Evolutionary conservation across 257 asterid genomes (phyloP).

Genomic region (Sherardia arvensis): DNA sequence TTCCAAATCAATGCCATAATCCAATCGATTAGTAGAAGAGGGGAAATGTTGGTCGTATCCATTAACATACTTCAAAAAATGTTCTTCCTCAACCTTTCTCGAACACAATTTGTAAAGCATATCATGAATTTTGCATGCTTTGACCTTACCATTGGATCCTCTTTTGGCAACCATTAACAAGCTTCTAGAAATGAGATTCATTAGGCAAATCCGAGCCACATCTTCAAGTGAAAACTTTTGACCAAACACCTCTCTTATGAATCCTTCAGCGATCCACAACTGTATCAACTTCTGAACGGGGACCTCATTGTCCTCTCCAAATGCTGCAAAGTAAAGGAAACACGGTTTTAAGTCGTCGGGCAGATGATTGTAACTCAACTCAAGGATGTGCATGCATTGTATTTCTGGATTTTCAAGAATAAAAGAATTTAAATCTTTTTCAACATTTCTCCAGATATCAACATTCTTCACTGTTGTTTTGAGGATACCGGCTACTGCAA

Average conservation of each 20-base stretch:
- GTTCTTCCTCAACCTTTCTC: background rate
- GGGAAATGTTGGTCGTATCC: background rate
- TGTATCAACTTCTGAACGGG: background rate
- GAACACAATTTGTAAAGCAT: background rate
- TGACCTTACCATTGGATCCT: constrained; percentile 4
- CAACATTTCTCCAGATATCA: background rate
- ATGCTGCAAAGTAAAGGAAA: background rate
- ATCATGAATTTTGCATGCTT: constrained; percentile 2
- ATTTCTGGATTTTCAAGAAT: background rate
- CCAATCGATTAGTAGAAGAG: background rate
- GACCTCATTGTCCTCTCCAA: background rate
- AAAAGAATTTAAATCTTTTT: background rate
- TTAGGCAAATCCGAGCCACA: constrained; percentile 1
- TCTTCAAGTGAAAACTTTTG: background rate
- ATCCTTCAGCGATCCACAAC: constrained; percentile 13
- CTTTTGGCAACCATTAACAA: constrained; percentile 2
- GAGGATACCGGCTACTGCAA: constrained; percentile 12
- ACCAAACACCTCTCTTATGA: background rate
- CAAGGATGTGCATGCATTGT: background rate
- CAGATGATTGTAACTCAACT: constrained; percentile 9
- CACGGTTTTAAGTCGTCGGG: constrained; percentile 9
- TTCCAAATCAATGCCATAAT: background rate
- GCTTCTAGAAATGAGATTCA: constrained; percentile 13
- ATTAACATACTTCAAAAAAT: background rate
- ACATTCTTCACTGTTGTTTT: background rate